Percentiles rank a stretch among this genome's conserved stretches.
Evolutionary conservation across 176 grass and related monocot species (phyloP).

Genomic region (Musa acuminata): DNA sequence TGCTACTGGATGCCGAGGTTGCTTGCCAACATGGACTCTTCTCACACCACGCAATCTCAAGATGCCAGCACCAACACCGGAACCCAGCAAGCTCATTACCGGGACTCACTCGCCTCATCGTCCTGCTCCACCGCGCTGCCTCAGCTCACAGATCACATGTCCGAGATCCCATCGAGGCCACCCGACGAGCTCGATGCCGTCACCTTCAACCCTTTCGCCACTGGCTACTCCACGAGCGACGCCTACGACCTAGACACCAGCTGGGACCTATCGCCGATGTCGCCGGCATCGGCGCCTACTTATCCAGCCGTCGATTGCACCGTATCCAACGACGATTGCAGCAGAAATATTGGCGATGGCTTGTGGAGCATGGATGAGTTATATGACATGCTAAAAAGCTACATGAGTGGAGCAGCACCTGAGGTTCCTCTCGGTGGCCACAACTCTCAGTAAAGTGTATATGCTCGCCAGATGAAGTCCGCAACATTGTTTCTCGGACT

Average conservation of each 20-base stretch:
- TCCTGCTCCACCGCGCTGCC: neutral
- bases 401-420: neutral
- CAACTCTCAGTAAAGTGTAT: too few relatives aligned
- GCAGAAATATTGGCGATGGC: neutral
- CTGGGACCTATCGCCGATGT: neutral
- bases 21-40: neutral
- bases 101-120: neutral
- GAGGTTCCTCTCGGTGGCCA: neutral
- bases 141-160: neutral
- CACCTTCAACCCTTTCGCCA: neutral
- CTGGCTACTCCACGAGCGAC: neutral
- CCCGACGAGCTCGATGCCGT: neutral
- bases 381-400: neutral
- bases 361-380: neutral
- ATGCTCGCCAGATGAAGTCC: too few relatives aligned
- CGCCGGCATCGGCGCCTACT: neutral
- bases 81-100: neutral
- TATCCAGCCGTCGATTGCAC: neutral
- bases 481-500: too few relatives aligned
- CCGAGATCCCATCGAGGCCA: neutral
- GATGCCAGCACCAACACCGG: neutral
- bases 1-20: constrained; percentile 2
- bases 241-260: neutral
- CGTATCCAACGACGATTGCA: neutral
- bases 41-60: neutral